phyloP scores from a whole-genome alignment of 176 grass and related monocot species.

The Zea luxurians region DNA sequence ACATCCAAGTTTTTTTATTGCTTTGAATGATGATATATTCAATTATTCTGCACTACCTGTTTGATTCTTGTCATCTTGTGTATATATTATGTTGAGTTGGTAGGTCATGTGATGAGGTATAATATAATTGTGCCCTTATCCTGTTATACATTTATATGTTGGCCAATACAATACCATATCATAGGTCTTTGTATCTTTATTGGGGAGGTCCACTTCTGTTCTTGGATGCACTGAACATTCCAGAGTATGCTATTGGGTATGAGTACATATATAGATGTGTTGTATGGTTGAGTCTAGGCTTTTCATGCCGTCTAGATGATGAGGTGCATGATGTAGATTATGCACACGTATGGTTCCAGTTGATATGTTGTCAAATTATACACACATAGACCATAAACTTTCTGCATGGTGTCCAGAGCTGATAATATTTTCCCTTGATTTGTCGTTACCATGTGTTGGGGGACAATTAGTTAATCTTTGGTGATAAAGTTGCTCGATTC shows the following conservation, averaged over 20 bases:
- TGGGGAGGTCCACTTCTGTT: background rate
- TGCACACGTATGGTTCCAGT: background rate
- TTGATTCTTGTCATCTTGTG: background rate
- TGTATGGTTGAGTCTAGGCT: background rate
- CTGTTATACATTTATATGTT: background rate
- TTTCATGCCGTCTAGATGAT: background rate
- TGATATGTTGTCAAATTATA: background rate
- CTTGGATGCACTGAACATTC: background rate
- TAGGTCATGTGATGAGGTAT: background rate
- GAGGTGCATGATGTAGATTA: background rate
- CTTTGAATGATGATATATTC: background rate
- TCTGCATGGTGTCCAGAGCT: background rate
- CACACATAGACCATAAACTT: background rate
- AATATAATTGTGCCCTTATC: background rate
- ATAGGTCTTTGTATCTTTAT: background rate
- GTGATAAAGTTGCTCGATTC: background rate
- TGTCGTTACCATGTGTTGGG: background rate
- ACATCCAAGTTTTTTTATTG: background rate
- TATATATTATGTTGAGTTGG: background rate
- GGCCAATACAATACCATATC: background rate
- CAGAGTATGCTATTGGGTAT: too few species aligned
- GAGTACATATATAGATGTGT: too few species aligned
- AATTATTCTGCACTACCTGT: background rate
- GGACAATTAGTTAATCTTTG: background rate
- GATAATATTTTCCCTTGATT: background rate